Evolutionary conservation across 257 asterid species (phyloP).

Genomic region (Solanum microdontum): DNA sequence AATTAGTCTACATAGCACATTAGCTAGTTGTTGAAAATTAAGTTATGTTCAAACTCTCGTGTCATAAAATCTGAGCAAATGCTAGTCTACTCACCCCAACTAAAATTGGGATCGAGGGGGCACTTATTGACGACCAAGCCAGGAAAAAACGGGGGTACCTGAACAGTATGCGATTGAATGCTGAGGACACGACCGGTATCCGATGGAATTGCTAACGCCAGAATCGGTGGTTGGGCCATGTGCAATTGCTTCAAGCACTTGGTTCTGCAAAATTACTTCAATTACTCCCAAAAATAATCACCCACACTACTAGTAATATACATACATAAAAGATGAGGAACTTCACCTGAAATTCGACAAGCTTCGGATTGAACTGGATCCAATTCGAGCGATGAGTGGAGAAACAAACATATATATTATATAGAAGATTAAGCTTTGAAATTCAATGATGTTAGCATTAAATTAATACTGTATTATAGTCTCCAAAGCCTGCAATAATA

Average conservation of each 20-base stretch:
- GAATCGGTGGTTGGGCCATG: conserved; percentile 81
- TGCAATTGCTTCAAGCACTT: conserved; percentile 20
- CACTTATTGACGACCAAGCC: neutral
- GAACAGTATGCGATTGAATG: conserved; percentile 96
- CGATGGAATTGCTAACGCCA: conserved; percentile 79
- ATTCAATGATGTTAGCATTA: neutral
- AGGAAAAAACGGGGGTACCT: conserved; percentile 34
- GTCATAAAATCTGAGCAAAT: neutral
- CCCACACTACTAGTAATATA: neutral
- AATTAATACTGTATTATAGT: neutral
- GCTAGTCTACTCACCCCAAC: neutral
- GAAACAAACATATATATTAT: conserved; percentile 23
- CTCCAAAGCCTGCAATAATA: neutral
- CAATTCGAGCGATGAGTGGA: neutral
- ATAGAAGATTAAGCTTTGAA: neutral
- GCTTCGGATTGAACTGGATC: conserved; percentile 8
- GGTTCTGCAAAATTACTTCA: conserved; percentile 20
- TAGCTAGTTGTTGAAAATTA: neutral
- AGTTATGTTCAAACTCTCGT: neutral
- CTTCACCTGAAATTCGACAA: conserved; percentile 30
- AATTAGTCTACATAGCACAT: neutral
- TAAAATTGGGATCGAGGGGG: neutral
- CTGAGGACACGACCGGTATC: conserved; percentile 89
- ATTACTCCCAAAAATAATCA: neutral
- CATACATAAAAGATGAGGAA: neutral